Evolutionary conservation across 805 yeast species (phyloP).

Genomic region (Candida qinlingensis): DNA sequence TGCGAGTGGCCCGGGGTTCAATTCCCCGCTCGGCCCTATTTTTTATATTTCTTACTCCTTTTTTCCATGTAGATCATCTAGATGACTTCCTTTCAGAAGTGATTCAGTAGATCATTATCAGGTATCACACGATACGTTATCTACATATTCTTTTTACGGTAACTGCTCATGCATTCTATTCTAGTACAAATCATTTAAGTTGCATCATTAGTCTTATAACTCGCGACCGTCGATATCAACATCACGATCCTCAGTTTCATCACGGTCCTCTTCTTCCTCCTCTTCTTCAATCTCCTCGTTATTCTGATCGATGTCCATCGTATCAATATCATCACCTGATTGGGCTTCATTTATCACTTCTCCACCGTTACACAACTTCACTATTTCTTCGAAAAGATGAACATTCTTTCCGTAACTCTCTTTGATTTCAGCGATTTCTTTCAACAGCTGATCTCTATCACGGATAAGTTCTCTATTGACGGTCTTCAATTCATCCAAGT

Average conservation of each 20-base stretch:
- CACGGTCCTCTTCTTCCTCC: slow-evolving; percentile 19
- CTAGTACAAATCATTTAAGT: too few species aligned
- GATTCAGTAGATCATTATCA: too few species aligned
- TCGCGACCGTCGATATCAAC: neutral
- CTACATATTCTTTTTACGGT: too few species aligned
- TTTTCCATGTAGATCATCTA: too few species aligned
- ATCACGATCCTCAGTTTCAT: neutral
- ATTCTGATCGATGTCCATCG: neutral
- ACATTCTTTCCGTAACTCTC: slow-evolving; percentile 4
- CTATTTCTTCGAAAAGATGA: slow-evolving; percentile 6
- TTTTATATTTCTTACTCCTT: too few species aligned
- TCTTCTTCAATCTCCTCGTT: neutral
- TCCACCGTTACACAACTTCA: slow-evolving; percentile 3
- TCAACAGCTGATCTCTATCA: slow-evolving; percentile 2
- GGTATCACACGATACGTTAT: too few species aligned
- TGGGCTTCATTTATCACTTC: neutral
- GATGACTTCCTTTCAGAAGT: too few species aligned
- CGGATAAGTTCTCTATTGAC: neutral
- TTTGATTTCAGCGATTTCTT: slow-evolving; percentile 8
- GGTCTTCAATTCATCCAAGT: slow-evolving; percentile 1
- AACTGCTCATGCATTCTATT: too few species aligned
- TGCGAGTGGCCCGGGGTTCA: neutral
- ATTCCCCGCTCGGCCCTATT: neutral
- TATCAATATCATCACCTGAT: neutral
- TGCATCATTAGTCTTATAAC: too few species aligned